A percentile compares a stretch with the other conserved stretches of the same genome.
These are phyloP conservation scores for Penicillium parvum DNA, from an alignment of 495 filamentous ascomycete species.

Conservation along the genomic window DNA sequence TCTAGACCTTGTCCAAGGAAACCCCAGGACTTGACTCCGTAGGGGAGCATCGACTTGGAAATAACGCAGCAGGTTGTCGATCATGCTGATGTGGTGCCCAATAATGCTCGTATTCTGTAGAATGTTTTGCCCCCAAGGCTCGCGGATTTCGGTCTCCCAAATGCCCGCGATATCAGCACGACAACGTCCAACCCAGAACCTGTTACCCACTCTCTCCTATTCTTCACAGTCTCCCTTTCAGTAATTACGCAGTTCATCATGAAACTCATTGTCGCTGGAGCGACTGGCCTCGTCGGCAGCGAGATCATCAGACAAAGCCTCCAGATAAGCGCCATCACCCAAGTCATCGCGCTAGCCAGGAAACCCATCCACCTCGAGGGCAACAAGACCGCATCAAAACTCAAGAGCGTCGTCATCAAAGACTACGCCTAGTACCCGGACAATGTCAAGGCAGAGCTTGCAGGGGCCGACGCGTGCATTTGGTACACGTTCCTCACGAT, in stretches of 20 bases:
- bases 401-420: slow-evolving; percentile 34
- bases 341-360: slow-evolving; percentile 40
- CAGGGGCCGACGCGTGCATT: slow-evolving; percentile 49
- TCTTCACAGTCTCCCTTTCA: background rate
- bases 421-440: slow-evolving; percentile 44
- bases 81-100: too few relatives aligned
- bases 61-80: too few relatives aligned
- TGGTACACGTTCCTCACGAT: slow-evolving; percentile 30
- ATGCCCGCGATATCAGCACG: too few relatives aligned
- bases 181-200: background rate
- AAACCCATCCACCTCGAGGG: slow-evolving; percentile 27
- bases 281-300: slow-evolving; percentile 43
- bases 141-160: too few relatives aligned
- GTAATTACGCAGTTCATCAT: slow-evolving; percentile 21
- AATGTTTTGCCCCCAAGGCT: too few relatives aligned
- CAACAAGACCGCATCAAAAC: slow-evolving; percentile 28
- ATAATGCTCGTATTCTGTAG: too few relatives aligned
- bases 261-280: slow-evolving; percentile 51
- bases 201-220: background rate
- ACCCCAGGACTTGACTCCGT: too few relatives aligned
- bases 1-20: too few relatives aligned
- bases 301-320: slow-evolving; percentile 45
- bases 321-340: slow-evolving; percentile 31
- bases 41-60: too few relatives aligned
- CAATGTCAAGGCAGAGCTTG: slow-evolving; percentile 33